These are phyloP conservation scores for Gracilaria caudata DNA, from an alignment of 23 red algal genomes.

Conservation along the genomic window DNA sequence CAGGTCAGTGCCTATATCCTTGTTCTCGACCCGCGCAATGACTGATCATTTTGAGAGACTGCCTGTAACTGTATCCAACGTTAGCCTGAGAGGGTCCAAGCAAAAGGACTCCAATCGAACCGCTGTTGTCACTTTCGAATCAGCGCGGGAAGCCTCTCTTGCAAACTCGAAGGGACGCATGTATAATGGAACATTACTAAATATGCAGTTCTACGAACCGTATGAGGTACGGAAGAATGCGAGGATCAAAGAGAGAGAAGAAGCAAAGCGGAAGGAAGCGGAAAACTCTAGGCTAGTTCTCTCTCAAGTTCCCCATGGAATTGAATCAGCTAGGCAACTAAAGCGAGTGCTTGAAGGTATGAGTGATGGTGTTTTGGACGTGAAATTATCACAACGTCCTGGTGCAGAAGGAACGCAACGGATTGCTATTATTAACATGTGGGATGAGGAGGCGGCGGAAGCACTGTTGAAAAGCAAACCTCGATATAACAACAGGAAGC, in stretches of 20 bases:
- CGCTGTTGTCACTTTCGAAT: constrained; percentile 49
- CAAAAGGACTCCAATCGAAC: constrained; percentile 12
- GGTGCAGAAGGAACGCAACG: constrained; percentile 1
- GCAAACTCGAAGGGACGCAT: background rate
- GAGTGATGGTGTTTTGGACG: background rate
- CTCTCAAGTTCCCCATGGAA: constrained; percentile 19
- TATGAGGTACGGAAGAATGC: background rate
- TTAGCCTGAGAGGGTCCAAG: constrained; percentile 34
- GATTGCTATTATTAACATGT: constrained; percentile 37
- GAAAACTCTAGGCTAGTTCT: background rate
- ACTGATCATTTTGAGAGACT: constrained; percentile 27
- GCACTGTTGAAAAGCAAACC: constrained; percentile 18
- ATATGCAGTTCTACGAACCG: constrained; percentile 11
- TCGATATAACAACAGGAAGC: constrained; percentile 7
- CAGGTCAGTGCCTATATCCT: constrained; percentile 11
- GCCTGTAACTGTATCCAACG: background rate
- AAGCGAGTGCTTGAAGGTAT: constrained; percentile 22
- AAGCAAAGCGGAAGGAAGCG: background rate
- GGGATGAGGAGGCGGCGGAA: constrained; percentile 11
- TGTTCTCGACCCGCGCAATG: constrained; percentile 33
- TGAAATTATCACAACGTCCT: background rate
- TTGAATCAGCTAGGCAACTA: constrained; percentile 15
- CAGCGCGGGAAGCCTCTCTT: constrained; percentile 19
- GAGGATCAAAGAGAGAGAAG: background rate
- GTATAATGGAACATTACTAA: constrained; percentile 7